Evolutionary conservation across 1,284 basidiomycete genomes (phyloP), one percentile per base, ranked within the genome.

Genomic region (Cryptococcus hybrid): DNA sequence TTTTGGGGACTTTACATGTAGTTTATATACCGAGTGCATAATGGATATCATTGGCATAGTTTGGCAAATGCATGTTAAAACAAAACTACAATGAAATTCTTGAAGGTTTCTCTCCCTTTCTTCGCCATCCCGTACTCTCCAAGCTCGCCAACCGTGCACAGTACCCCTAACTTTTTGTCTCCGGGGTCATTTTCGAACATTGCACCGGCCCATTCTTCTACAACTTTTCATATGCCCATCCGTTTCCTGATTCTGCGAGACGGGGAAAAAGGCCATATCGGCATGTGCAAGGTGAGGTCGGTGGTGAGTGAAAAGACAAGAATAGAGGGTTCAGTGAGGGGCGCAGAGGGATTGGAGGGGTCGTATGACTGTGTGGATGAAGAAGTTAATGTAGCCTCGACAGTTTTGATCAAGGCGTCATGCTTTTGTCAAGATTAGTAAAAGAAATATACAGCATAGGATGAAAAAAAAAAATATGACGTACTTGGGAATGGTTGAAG

Each of bases 281-380:
- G 87, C 85, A 56, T 90, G 82, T 0, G 89, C 90, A 13, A 94
- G 84, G 66, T 87, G 88, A 0, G 91, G 93, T 0, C 90, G 82
- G 69, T 97, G 95, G 63, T 97, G 94, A 0, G 88, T 89, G 75
- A 90, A 95, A 97, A 97, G 2, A 95, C 90, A 2, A 97, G 84
- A 2, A 92, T 82, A 52, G 81, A 83, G 0, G 89, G 85, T 36
- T 73, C 34, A 42, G 61, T 57, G 12, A 54, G 44, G 39, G 49
- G 49, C 4, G 49, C 49, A 15, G 45, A 57, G 47, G 63, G 48
- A 52, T 42, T 52, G 18, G 45, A 52, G 24, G 36, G 59, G 39
- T 51, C 75, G 52, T 44, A 37, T 18, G 18, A 18, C 42, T 54
- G 36, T 83, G 76, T 34, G 74, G 75, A 11, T 72, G 73, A 58